phyloP scores from a whole-genome alignment of 257 asterid species.

The Lithospermum erythrorhizon region DNA sequence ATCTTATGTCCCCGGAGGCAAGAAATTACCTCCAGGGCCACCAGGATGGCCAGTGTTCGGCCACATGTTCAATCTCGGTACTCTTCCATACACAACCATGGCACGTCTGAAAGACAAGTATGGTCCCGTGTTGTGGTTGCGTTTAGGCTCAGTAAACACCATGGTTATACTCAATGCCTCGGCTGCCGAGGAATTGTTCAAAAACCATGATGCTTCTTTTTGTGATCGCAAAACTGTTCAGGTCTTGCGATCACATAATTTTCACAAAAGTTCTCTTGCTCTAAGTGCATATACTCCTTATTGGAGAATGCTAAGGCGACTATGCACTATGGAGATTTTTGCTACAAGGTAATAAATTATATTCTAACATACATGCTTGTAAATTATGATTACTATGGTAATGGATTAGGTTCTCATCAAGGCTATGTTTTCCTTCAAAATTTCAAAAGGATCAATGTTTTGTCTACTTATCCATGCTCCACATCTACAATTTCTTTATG shows the following conservation, averaged over 20 bases:
- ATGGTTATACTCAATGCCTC: conserved; percentile 33
- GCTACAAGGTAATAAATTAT: neutral
- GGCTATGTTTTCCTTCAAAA: no score
- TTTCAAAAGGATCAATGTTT: no score
- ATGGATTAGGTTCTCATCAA: no score
- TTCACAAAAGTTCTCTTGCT: conserved; percentile 34
- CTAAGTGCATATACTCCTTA: conserved; percentile 42
- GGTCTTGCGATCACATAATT: conserved; percentile 24
- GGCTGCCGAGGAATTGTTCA: conserved; percentile 43
- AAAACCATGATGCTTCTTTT: conserved; percentile 48
- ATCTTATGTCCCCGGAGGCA: neutral
- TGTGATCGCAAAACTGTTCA: conserved; percentile 34
- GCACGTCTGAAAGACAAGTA: conserved; percentile 22
- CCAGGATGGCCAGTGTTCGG: conserved; percentile 43
- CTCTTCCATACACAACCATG: conserved; percentile 31
- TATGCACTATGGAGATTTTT: conserved; percentile 22
- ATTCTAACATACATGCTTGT: no score
- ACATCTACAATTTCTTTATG: no score
- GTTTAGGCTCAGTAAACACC: conserved; percentile 38
- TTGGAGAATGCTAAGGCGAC: conserved; percentile 49
- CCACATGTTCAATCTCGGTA: conserved; percentile 41
- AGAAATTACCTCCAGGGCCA: conserved; percentile 37
- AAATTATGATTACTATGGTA: no score
- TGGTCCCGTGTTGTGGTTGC: conserved; percentile 42
- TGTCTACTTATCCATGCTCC: no score